Evolutionary conservation across 371 early-diverging fungal genomes (phyloP).

Genomic region (Mycotypha africana): DNA sequence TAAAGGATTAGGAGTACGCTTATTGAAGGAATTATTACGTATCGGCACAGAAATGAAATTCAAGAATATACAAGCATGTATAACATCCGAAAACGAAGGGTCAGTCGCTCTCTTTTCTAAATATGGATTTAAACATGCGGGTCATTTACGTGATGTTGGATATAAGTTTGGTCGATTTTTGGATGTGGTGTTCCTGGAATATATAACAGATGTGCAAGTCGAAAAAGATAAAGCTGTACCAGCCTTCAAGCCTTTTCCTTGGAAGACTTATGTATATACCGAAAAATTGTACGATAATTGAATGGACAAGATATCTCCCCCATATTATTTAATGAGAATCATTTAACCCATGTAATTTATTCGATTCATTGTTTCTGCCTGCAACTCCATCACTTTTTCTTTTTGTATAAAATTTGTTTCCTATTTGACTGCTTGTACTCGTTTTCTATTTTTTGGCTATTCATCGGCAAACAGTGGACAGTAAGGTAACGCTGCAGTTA

Average conservation of each 20-base stretch:
- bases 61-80: constrained; percentile 31
- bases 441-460: too few relatives aligned
- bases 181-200: constrained; percentile 36
- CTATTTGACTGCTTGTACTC: too few relatives aligned
- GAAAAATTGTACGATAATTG: too few relatives aligned
- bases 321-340: too few relatives aligned
- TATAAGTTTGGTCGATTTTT: constrained; percentile 42
- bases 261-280: constrained; percentile 23
- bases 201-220: constrained; percentile 16
- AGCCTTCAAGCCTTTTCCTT: constrained; percentile 24
- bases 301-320: too few relatives aligned
- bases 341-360: too few relatives aligned
- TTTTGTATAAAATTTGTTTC: too few relatives aligned
- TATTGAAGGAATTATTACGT: constrained; percentile 30
- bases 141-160: constrained; percentile 29
- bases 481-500: constrained; percentile 31
- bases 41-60: constrained; percentile 28
- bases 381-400: too few relatives aligned
- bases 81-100: constrained; percentile 37
- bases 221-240: constrained; percentile 11
- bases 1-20: constrained; percentile 29
- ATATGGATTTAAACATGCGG: constrained; percentile 28
- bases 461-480: constrained; percentile 8
- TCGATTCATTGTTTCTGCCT: too few relatives aligned
- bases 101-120: constrained; percentile 29